These are phyloP conservation scores for Gossypium turneri DNA, from an alignment of 345 rosid species.

Conservation along the genomic window DNA sequence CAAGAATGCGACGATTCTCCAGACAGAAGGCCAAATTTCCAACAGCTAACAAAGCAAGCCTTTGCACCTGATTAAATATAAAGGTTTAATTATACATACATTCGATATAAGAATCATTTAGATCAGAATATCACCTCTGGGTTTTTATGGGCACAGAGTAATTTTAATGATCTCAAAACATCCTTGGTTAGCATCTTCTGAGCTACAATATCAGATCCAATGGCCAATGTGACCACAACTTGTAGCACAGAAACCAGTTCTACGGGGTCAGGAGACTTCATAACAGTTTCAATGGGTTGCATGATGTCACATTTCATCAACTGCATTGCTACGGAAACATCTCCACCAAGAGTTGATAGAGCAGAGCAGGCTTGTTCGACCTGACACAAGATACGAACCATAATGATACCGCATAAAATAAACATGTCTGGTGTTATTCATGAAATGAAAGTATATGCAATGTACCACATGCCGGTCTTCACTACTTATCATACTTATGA, in stretches of 20 bases:
- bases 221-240: slow-evolving; percentile 83
- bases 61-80: slow-evolving; percentile 67
- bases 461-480: slow-evolving; percentile 89
- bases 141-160: slow-evolving; percentile 72
- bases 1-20: slow-evolving; percentile 86
- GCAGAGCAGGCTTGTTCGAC: slow-evolving; percentile 97
- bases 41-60: slow-evolving; percentile 77
- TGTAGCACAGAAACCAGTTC: slow-evolving; percentile 88
- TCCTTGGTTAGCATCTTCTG: slow-evolving; percentile 93
- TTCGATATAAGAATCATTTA: slow-evolving; percentile 15
- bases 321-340: slow-evolving; percentile 83
- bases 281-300: slow-evolving; percentile 88
- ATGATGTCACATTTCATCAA: slow-evolving; percentile 95
- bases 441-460: slow-evolving; percentile 22
- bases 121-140: slow-evolving; percentile 58
- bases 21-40: slow-evolving; percentile 93
- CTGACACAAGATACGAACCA: slow-evolving; percentile 41
- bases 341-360: slow-evolving; percentile 89
- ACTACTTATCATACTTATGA: slow-evolving; percentile 98
- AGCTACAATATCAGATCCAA: slow-evolving; percentile 76
- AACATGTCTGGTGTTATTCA: not conserved
- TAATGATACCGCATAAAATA: slow-evolving; percentile 23
- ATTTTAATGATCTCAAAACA: slow-evolving; percentile 69
- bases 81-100: slow-evolving; percentile 20
- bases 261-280: slow-evolving; percentile 66